Percentiles rank a stretch among this genome's conserved stretches.
Conservation (phyloP, 2,329 filamentous ascomycete species). For the Hymenoscyphus occultus region DNA sequence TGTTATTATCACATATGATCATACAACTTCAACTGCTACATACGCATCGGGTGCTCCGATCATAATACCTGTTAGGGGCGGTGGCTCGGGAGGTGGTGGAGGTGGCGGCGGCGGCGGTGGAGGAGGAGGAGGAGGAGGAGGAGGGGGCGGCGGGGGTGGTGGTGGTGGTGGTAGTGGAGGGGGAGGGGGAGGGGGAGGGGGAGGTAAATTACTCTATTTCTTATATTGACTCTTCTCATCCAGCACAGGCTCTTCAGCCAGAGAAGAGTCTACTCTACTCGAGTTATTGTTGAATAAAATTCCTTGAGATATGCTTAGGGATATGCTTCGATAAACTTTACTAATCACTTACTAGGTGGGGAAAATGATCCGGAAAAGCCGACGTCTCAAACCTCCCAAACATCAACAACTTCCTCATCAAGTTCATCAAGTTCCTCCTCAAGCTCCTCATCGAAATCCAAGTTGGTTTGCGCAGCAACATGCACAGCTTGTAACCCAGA, state of each 20-base stretch:
- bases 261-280: too few species aligned
- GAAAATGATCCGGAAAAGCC: background rate
- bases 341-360: background rate
- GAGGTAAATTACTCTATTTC: background rate
- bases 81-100: background rate
- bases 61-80: background rate
- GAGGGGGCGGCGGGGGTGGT: background rate
- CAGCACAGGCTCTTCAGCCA: too few species aligned
- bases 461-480: background rate
- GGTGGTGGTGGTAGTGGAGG: background rate
- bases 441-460: background rate
- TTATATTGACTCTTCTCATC: too few species aligned
- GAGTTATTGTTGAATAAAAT: too few species aligned
- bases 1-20: background rate
- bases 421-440: background rate
- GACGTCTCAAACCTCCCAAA: background rate
- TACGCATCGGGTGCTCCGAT: background rate
- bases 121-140: background rate
- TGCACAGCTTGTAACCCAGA: background rate
- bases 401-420: background rate
- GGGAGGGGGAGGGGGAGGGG: background rate
- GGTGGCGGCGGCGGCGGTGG: background rate
- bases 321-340: background rate
- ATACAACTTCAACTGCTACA: background rate
- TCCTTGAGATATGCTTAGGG: too few species aligned